phyloP scores from a whole-genome alignment of 495 filamentous ascomycete species.

The Thermothielavioides terrestris region DNA sequence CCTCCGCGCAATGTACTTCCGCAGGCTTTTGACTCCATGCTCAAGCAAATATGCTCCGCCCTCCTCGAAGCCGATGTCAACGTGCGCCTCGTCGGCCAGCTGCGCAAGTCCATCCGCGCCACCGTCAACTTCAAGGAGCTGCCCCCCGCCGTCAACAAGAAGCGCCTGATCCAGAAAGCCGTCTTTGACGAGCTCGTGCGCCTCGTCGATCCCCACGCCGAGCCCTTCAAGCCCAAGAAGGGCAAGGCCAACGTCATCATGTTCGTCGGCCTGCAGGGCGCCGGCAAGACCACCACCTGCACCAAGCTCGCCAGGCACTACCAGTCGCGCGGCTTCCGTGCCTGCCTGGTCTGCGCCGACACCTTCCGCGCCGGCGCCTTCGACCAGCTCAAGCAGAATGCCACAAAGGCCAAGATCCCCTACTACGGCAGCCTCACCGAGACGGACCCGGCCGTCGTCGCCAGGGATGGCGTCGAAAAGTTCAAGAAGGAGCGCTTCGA shows the following conservation, averaged over 20 bases:
- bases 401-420: slow-evolving; percentile 96
- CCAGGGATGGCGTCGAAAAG: slow-evolving; percentile 89
- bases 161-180: slow-evolving; percentile 93
- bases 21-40: slow-evolving; percentile 93
- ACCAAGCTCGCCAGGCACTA: slow-evolving; percentile 96
- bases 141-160: slow-evolving; percentile 87
- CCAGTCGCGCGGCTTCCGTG: slow-evolving; percentile 85
- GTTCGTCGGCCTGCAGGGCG: slow-evolving; percentile 96
- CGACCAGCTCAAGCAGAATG: slow-evolving; percentile 97
- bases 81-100: slow-evolving; percentile 80
- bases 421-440: slow-evolving; percentile 96
- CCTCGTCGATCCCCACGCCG: slow-evolving; percentile 91
- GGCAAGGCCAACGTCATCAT: slow-evolving; percentile 95
- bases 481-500: slow-evolving; percentile 99
- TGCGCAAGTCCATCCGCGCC: slow-evolving; percentile 86
- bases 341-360: slow-evolving; percentile 93
- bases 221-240: slow-evolving; percentile 95
- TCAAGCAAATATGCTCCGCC: slow-evolving; percentile 92
- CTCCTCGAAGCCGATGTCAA: slow-evolving; percentile 95
- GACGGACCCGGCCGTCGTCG: slow-evolving; percentile 89
- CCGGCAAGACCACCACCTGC: slow-evolving; percentile 96
- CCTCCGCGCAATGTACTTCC: not conserved
- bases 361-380: slow-evolving; percentile 98
- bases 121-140: slow-evolving; percentile 91
- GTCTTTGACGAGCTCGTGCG: slow-evolving; percentile 96